A percentile compares a stretch with the other conserved stretches of the same genome.
Evolutionary conservation across 2,329 filamentous ascomycete genomes (phyloP).

Genomic region (Malbranchea cinnamomea): DNA sequence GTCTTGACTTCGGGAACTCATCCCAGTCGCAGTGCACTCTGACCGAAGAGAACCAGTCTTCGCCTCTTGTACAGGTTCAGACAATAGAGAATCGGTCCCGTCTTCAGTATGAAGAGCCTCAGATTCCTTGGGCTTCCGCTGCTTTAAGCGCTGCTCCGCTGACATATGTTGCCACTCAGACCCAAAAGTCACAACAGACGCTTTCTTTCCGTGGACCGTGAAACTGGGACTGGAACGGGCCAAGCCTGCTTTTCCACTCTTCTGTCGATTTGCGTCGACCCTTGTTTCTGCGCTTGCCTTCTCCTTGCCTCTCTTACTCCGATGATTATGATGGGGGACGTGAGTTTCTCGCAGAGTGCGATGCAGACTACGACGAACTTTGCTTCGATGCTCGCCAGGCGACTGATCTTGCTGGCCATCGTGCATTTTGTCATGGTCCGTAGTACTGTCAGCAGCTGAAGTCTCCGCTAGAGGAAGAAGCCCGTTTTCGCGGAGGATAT

Average conservation of each 20-base stretch:
- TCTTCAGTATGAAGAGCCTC: constrained; percentile 25
- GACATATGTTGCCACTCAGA: constrained; percentile 72
- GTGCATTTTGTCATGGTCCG: constrained; percentile 21
- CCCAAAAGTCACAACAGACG: constrained; percentile 90
- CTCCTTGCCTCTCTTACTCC: constrained; percentile 66
- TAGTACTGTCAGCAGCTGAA: constrained; percentile 17
- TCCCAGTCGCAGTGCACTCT: constrained; percentile 53
- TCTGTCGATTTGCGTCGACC: not conserved
- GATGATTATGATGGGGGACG: constrained; percentile 49
- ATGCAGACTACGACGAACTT: constrained; percentile 72
- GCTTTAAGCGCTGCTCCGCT: constrained; percentile 54
- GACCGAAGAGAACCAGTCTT: constrained; percentile 47
- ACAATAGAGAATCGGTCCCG: constrained; percentile 16
- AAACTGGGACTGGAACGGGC: constrained; percentile 74
- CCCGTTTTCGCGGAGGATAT: constrained; percentile 52
- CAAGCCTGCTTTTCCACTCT: constrained; percentile 48
- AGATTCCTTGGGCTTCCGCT: constrained; percentile 36
- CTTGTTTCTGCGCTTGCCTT: constrained; percentile 21
- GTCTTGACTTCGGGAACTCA: constrained; percentile 29
- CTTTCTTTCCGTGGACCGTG: constrained; percentile 94
- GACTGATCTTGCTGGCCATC: constrained; percentile 22
- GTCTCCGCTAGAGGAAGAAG: constrained; percentile 33
- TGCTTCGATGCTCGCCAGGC: constrained; percentile 43
- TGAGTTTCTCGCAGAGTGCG: constrained; percentile 72
- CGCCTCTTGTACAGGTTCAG: constrained; percentile 30